These are phyloP conservation scores for Candida pseudoglaebosa DNA, from an alignment of 805 yeast genomes.

Conservation along the genomic window DNA sequence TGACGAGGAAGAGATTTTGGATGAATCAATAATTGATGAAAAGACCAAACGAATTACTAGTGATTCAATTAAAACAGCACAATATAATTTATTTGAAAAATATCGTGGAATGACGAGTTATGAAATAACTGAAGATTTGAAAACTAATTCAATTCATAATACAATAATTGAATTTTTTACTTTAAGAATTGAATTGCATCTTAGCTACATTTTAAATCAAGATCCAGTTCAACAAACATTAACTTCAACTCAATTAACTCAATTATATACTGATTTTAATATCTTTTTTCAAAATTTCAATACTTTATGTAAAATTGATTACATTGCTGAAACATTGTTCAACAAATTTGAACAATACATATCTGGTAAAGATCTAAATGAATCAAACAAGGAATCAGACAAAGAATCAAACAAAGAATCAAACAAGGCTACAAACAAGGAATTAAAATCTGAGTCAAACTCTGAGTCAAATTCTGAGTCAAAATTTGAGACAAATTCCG, in stretches of 20 bases:
- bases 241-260: conserved; percentile 5
- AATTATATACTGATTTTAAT: conserved; percentile 17
- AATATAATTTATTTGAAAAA: conserved; percentile 10
- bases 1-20: background rate
- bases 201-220: conserved; percentile 6
- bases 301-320: conserved; percentile 26
- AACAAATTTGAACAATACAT: conserved; percentile 19
- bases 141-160: conserved; percentile 10
- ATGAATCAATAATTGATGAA: conserved; percentile 1
- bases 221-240: background rate
- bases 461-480: too few species aligned
- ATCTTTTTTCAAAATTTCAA: conserved; percentile 28
- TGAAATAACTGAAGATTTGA: conserved; percentile 18
- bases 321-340: conserved; percentile 24
- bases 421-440: background rate
- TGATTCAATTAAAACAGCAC: conserved; percentile 8
- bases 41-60: background rate
- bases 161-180: conserved; percentile 14
- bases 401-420: background rate
- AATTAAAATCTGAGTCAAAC: background rate
- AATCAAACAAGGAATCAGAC: conserved; percentile 5
- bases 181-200: conserved; percentile 12
- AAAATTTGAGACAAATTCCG: too few species aligned
- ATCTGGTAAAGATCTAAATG: conserved; percentile 8
- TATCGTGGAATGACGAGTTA: conserved; percentile 11